Conservation (phyloP, 169 alveolate genomes). For the Cyclospora cayetanensis region DNA sequence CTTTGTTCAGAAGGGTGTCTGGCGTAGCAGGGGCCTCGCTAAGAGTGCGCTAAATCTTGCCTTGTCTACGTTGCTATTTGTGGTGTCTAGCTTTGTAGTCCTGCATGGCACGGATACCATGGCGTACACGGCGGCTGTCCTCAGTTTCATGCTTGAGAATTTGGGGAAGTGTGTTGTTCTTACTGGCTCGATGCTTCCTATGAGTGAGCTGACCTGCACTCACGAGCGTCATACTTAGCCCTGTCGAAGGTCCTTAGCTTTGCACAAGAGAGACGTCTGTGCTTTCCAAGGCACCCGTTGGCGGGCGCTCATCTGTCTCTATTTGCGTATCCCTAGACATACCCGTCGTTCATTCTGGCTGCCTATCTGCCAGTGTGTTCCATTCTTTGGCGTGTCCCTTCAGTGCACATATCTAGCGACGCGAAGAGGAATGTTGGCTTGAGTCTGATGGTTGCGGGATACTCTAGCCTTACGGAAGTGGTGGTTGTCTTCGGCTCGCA, state of each 20-base stretch:
- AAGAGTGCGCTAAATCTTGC: too few relatives aligned
- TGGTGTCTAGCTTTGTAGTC: constrained; percentile 81
- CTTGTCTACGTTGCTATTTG: not conserved
- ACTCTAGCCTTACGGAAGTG: constrained; percentile 88
- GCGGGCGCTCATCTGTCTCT: not conserved
- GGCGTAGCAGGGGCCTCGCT: too few relatives aligned
- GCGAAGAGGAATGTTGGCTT: constrained; percentile 88
- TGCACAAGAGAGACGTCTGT: not conserved
- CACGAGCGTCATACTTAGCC: too few relatives aligned
- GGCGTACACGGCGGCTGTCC: constrained; percentile 93
- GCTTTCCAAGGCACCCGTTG: not conserved
- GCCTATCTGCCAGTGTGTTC: too few relatives aligned
- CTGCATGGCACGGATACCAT: constrained; percentile 95
- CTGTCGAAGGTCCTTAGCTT: not conserved
- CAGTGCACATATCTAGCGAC: constrained; percentile 78
- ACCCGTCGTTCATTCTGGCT: not conserved
- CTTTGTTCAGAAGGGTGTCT: too few relatives aligned
- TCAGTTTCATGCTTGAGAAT: constrained; percentile 91
- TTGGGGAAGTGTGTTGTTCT: constrained; percentile 89
- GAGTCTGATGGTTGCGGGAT: constrained; percentile 87
- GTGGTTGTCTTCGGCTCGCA: constrained; percentile 62
- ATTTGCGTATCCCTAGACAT: not conserved
- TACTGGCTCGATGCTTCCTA: constrained; percentile 83
- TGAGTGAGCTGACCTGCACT: too few relatives aligned
- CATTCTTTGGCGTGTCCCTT: too few relatives aligned